Base-by-base conservation (phyloP, 2,329 filamentous ascomycete species). In the Trichoderma polysporum region DNA sequence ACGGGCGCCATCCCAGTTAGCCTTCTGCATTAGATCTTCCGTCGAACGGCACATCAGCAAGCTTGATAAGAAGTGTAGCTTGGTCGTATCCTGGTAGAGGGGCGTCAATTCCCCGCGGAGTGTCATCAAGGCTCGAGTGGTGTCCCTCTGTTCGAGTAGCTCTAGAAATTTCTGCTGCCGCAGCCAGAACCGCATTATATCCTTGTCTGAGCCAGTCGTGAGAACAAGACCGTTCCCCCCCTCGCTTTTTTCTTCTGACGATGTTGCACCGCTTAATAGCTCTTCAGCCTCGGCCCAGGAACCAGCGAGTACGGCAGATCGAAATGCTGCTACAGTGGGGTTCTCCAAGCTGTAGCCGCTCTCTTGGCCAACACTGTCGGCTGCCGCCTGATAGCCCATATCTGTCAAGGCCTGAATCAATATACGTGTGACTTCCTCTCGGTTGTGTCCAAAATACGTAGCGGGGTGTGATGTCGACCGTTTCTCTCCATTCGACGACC, bases 121-220 rank as follows among this genome's bases (percentile, higher is more conserved):
- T n/a, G 97, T 93, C 74, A 85, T 84, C 66, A 99, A 83, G 8
- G 94, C 95, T 60, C 85, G 84, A 15, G 85, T 85, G 9, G 92
- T 86, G 72, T 97, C 89, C 71, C 88, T 84, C 73, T 84, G 83
- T 77, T 98, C 94, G 50, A 99, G 81, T 9, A 97, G 82, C 80
- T 99, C 95, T 33, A 99, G 83, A 73, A 94, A 99, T 77, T 98
- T 98, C 76, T 99, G 95, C 76, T 97, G 91, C 70, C 94, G 87
- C 73, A 99, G 83, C 82, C 89, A 90, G 77, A 98, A 97, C 54
- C 90, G 86, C 91, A 99, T 94, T 61, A 90, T 84, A 71, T 90
- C 88, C 66, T 86, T 85, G 73, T 97, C 90, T 7, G 92, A 90
- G 27, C 88, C 90, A 50, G 91, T 87, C 17, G 90, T 87, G 62